Base-by-base conservation (phyloP, 2,329 filamentous ascomycete species). In the Venturia asperata region DNA sequence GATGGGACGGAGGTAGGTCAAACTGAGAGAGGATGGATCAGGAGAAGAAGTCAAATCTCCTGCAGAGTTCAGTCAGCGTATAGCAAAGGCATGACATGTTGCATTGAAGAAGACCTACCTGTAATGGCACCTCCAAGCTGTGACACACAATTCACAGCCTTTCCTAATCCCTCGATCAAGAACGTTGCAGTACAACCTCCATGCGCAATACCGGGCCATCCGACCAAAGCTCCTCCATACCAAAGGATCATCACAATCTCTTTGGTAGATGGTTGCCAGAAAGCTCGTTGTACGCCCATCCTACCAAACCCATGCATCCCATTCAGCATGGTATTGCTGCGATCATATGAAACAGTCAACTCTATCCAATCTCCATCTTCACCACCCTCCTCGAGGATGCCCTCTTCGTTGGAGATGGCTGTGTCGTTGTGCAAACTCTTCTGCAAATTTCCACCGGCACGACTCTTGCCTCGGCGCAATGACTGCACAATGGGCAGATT, bases 191-290 rank as follows among this genome's bases (percentile, higher is more conserved):
- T 80, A 7, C 82, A 79, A 17, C 89, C 89, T 65, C 89, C 89
- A 76, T 93, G 89, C 63, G 86, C 85, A 49, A 89, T 79, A 15
- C 83, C 82, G 1, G 89, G 89, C 87, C 88, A 92, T 4, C 90
- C 89, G 61, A 82, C 79, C 24, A 88, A 72, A 0, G 79, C 83
- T n/a, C 79, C 74, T 7, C 89, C 90, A 64, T 92, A 81, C 78
- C 82, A 89, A 5, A 92, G 78, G n/a, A 92, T 80, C 62, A 81
- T 83, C 13, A 87, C 77, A 42, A 85, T 74, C 70, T 85, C 83
- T 68, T 84, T 62, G 7, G 41, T 42, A 39, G 13, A 21, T 17
- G 30, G 30, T n/a, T 61, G 37, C 64, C 64, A 65, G 21, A 61
- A 65, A 27, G 58, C 64, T 39, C 64, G 37, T 27, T 42, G 64